Evolutionary conservation across 2,329 filamentous ascomycete genomes (phyloP), one percentile per base, ranked within the genome.

Genomic region (Dothideomycetidae sp.): DNA sequence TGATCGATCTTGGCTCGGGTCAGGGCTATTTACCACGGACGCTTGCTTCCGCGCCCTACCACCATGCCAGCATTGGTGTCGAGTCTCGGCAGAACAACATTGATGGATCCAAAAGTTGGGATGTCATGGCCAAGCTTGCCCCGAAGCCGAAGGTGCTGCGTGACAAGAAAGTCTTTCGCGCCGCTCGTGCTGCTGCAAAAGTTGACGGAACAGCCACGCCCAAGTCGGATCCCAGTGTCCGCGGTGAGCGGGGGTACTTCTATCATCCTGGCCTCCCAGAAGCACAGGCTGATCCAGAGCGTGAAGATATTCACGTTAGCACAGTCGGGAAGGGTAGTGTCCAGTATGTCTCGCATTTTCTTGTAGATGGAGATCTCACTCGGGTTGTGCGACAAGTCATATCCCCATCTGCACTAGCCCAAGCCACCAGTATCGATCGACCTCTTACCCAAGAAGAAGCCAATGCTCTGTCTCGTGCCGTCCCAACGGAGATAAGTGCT

Each of bases 1-100:
- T 93, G 41, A 78, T 96, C 33, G 90, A 98, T 59, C 93, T 96
- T 57, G 90, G 90, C 17, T 93, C 85, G 37, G 90, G 90, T 0
- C 88, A 96, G 56, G 96, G 94, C 53, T 98, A 98, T 52, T 74
- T 98, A 3, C 88, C 90, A 1, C 72, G 90, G 31, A 81, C 83
- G 1, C 66, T 98, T 41, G 88, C 88, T 10, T 84, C 79, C 44
- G 68, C 77, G 37, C 85, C 86, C 1, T 93, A 93, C 60, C 82
- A 86, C 51, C 76, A 78, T 50, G 75, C 85, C 46, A 80, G 96
- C 30, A 75, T 96, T 38, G 90, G 88, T 1, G 84, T 98, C 21
- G 90, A 98, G 59, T 81, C 84, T 41, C 76, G 78, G 44, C 77
- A 82, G 50, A 75, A 80, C 49, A 94, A 94, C 51, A 92, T 96